Percentiles rank a stretch among this genome's conserved stretches.
These are phyloP conservation scores for Fusarium sp. DNA, from an alignment of 2,329 filamentous ascomycete genomes.

Conservation along the genomic window DNA sequence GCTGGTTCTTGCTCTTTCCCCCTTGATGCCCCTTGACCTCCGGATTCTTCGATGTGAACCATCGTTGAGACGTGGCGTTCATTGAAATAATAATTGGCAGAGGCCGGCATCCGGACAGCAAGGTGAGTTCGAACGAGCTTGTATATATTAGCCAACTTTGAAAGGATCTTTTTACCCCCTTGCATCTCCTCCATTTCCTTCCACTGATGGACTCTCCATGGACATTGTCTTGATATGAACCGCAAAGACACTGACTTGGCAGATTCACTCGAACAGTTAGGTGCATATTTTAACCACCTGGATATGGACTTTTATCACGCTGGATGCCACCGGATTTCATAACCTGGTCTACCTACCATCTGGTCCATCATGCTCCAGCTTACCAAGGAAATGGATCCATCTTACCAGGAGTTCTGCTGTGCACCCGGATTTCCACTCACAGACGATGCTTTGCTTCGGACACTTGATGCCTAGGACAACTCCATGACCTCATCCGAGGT, in stretches of 20 bases:
- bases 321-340: constrained; percentile 19
- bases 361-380: constrained; percentile 23
- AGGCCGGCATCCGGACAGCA: constrained; percentile 59
- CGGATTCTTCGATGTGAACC: constrained; percentile 40
- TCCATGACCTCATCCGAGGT: constrained; percentile 32
- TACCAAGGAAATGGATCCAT: constrained; percentile 33
- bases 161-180: constrained; percentile 47
- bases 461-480: constrained; percentile 15
- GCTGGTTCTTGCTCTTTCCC: constrained; percentile 40
- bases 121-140: constrained; percentile 61
- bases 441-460: constrained; percentile 22
- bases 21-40: constrained; percentile 36
- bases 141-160: constrained; percentile 61
- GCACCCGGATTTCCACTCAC: constrained; percentile 13
- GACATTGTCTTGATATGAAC: constrained; percentile 36
- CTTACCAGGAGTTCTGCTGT: constrained; percentile 20
- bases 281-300: constrained; percentile 18
- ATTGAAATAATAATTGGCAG: constrained; percentile 45
- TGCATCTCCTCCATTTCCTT: constrained; percentile 13
- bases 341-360: constrained; percentile 11
- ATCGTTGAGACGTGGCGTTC: constrained; percentile 40
- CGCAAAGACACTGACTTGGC: constrained; percentile 41
- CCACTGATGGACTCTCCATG: constrained; percentile 37
- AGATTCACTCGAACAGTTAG: constrained; percentile 43
- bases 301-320: constrained; percentile 7